Evolutionary conservation across 2,329 filamentous ascomycete species (phyloP).

Genomic region (Orbilia oligospora): DNA sequence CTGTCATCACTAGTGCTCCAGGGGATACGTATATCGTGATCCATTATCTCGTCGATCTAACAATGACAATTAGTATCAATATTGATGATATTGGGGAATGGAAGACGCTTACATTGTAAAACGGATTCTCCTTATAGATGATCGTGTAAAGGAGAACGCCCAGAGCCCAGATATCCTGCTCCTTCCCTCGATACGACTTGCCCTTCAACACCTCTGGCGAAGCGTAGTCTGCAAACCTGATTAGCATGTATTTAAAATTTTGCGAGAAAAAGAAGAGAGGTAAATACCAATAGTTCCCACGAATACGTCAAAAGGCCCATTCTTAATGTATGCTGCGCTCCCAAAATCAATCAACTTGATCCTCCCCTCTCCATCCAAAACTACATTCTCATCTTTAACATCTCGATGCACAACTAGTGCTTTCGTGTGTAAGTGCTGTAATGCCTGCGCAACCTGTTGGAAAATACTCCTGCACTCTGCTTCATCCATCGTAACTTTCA

Average conservation of each 20-base stretch:
- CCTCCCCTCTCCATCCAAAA: constrained; percentile 92
- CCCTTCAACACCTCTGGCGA: constrained; percentile 97
- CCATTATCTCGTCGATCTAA: constrained; percentile 95
- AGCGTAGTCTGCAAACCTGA: constrained; percentile 83
- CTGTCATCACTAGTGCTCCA: constrained; percentile 91
- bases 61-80: not conserved
- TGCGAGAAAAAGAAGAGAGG: constrained; percentile 43
- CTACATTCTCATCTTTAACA: constrained; percentile 99
- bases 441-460: constrained; percentile 87
- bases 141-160: constrained; percentile 98
- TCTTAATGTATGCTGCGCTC: constrained; percentile 98
- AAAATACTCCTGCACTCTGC: constrained; percentile 95
- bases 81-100: not conserved
- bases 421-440: constrained; percentile 91
- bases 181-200: constrained; percentile 91
- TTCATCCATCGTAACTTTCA: constrained; percentile 96
- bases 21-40: constrained; percentile 91
- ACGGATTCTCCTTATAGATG: constrained; percentile 99
- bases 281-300: constrained; percentile 92
- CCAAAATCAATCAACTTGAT: constrained; percentile 99
- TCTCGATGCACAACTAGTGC: constrained; percentile 95
- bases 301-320: constrained; percentile 97
- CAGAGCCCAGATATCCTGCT: constrained; percentile 98
- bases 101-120: constrained; percentile 77
- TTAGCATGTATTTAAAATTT: not conserved